Conservation (phyloP, 306 rosid species). For the Cicer yamashitae region DNA sequence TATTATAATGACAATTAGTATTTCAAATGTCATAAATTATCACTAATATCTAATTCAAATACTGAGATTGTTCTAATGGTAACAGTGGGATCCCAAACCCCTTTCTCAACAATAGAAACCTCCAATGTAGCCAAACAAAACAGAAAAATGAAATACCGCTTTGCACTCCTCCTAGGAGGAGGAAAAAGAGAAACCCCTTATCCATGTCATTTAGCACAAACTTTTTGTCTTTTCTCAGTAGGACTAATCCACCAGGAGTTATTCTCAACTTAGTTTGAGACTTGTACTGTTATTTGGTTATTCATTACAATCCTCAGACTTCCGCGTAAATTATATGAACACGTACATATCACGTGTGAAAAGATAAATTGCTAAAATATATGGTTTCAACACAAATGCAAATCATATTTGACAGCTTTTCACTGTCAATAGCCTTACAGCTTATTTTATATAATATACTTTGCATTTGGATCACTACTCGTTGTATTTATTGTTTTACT, state of each 20-base stretch:
- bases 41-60: not conserved
- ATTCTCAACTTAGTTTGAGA: constrained; percentile 9
- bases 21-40: not conserved
- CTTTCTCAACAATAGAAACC: no score
- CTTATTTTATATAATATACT: not conserved
- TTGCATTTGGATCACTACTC: not conserved
- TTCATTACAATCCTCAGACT: not conserved
- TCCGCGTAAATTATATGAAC: not conserved
- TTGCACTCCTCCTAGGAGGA: no score
- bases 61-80: not conserved
- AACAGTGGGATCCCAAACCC: no score
- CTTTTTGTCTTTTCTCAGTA: not conserved
- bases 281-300: constrained; percentile 1
- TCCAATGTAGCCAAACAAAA: no score
- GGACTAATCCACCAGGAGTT: constrained; percentile 4
- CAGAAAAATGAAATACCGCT: no score
- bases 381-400: not conserved
- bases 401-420: constrained; percentile 14
- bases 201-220: no score
- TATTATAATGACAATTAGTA: not conserved
- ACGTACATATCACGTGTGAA: not conserved
- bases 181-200: no score
- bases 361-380: not conserved
- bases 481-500: not conserved
- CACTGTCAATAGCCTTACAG: constrained; percentile 31